Evolutionary conservation across 805 yeast species (phyloP).

Genomic region (Barnettozyma vustinii): DNA sequence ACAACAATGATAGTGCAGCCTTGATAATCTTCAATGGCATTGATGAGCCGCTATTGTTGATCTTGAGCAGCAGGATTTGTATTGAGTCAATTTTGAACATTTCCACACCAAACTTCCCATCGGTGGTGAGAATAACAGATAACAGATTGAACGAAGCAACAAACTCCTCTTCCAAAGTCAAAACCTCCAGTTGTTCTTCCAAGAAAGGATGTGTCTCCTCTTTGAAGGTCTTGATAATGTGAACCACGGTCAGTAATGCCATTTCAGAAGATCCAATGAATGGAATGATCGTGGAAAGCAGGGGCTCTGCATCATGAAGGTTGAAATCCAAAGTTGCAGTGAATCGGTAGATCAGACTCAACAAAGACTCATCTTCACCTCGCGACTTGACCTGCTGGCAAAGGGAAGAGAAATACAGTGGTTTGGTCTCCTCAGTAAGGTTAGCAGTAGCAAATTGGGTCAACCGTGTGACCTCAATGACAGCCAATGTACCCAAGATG

Average conservation of each 20-base stretch:
- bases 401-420: constrained; percentile 8
- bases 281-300: constrained; percentile 11
- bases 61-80: constrained; percentile 21
- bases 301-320: constrained; percentile 10
- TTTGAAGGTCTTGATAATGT: constrained; percentile 10
- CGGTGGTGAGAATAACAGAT: constrained; percentile 14
- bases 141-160: constrained; percentile 21
- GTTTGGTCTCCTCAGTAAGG: constrained; percentile 7
- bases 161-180: constrained; percentile 21
- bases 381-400: constrained; percentile 4
- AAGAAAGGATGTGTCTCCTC: constrained; percentile 9
- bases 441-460: background rate
- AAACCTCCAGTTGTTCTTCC: constrained; percentile 16
- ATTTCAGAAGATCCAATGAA: constrained; percentile 8
- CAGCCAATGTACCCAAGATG: constrained; percentile 2
- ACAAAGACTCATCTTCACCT: background rate
- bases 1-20: constrained; percentile 31
- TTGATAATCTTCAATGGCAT: constrained; percentile 15
- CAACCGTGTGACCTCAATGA: constrained; percentile 1
- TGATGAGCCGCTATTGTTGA: constrained; percentile 3
- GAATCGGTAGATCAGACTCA: constrained; percentile 21
- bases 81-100: constrained; percentile 26
- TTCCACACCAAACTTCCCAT: constrained; percentile 3
- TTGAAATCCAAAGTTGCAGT: constrained; percentile 24
- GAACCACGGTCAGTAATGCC: constrained; percentile 13